Base-by-base conservation (phyloP, 2,329 filamentous ascomycete species). In the Cladosporium cucumerinum region DNA sequence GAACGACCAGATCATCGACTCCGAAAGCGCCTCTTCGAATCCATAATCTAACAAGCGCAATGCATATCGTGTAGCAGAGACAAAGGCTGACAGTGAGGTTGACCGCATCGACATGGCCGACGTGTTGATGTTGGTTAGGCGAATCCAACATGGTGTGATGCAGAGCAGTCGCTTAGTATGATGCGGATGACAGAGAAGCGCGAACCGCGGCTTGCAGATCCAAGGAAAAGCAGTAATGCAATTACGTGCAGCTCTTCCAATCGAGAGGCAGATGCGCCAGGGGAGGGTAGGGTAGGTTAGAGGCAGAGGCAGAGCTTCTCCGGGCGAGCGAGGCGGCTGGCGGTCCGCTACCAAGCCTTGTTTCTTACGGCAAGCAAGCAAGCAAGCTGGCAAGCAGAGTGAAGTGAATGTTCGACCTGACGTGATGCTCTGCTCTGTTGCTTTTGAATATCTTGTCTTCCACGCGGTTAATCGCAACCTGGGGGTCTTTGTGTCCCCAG, bases 51-150 rank as follows among this genome's bases (percentile, higher is more conserved):
- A 74, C 64, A 8, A 71, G 61, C 26, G 70, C 72, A 46, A 75
- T 70, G 68, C 69, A 72, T 12, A 73, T 63, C 28, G 71, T 74
- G 57, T 74, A 75, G 43, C 69, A 69, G 32, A 75, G 69, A 62
- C 72, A 74, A n/a, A 75, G 68, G 60, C 70, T 74, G 65, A 74
- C 68, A 23, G 72, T 70, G 49, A 74, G 72, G 43, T 67, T 71
- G 65, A 72, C 61, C 3, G 69, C 68, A 36, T 62, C 60, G 49
- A 62, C 34, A 12, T 62, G 36, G 49, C 60, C 60, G 18, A 55
- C 32, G 36, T 62, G 32, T 34, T 34, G 49, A 12, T 26, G 59
- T 18, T 23, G 32, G 10, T 21, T 25, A 23, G 18, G 48, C 25
- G 34, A 21, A 23, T 54, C 60, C 49, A 34, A 39, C 60, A 62